Conservation (phyloP, 805 yeast genomes). For the Nakazawaea ambrosiae region DNA sequence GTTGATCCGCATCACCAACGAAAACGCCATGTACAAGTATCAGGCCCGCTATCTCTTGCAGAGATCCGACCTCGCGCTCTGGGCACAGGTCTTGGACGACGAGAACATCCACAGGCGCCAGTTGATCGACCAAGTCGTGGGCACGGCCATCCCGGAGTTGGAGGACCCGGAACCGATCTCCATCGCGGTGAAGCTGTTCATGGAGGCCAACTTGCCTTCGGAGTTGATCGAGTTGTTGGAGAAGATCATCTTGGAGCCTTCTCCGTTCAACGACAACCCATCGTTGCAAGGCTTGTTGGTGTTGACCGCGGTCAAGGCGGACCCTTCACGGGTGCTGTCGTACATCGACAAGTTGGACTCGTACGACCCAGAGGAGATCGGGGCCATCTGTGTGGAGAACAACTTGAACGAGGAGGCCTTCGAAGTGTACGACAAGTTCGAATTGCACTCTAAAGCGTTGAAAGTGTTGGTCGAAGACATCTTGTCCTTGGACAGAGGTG, state of each 20-base stretch:
- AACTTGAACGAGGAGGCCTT: constrained; percentile 90
- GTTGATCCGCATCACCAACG: constrained; percentile 86
- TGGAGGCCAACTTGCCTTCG: constrained; percentile 88
- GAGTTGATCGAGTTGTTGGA: constrained; percentile 93
- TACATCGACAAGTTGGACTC: constrained; percentile 87
- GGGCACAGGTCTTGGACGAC: constrained; percentile 70
- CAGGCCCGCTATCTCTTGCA: constrained; percentile 93
- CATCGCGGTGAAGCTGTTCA: constrained; percentile 87
- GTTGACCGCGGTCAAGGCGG: constrained; percentile 94
- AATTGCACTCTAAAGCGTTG: constrained; percentile 71
- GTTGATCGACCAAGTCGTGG: constrained; percentile 88
- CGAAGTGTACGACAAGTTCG: constrained; percentile 83
- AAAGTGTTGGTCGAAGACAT: constrained; percentile 87
- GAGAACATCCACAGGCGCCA: constrained; percentile 87
- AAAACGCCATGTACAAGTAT: constrained; percentile 95
- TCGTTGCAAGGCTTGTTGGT: constrained; percentile 90
- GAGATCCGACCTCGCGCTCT: constrained; percentile 79
- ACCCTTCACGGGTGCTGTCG: constrained; percentile 72
- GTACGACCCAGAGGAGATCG: constrained; percentile 90
- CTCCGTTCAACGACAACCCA: constrained; percentile 93
- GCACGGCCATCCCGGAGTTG: constrained; percentile 93
- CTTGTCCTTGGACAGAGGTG: constrained; percentile 93
- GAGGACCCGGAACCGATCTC: constrained; percentile 92
- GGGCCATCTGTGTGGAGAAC: constrained; percentile 84
- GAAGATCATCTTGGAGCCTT: constrained; percentile 93